Base-by-base conservation (phyloP, 306 rosid genomes). In the Vicia villosa region DNA sequence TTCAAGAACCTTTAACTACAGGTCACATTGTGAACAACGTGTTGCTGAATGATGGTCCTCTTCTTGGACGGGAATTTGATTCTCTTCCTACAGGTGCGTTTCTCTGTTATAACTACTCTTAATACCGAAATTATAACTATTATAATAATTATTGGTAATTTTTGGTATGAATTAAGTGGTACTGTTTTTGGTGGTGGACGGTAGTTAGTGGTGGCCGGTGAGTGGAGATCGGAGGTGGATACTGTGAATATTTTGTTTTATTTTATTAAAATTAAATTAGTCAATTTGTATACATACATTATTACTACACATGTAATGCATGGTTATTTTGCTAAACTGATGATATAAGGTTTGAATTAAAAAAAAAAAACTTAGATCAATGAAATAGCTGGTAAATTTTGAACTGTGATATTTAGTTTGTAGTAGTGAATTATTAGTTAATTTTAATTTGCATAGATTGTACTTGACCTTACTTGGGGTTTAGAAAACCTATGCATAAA, bases 31-130 rank as follows among this genome's bases (percentile, higher is more conserved):
- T 77, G 4, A 65, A 19, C 81, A 88, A 65, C 38, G 80, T 84
- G 22, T 77, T 88, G 50, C 74, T 85, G 20, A 86, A 80, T 60
- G 95, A 81, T 72, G 92, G 92, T 20, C 96, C 98, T 80, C 64
- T 86, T 0, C 78, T 87, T 14, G 91, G 86, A 54, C 72, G 43
- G 21, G 87, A 87, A 37, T 92, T 89, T 77, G 96, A 89, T 65
- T 62, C 41, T 76, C 73, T 82, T 77, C 95, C 95, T 42, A 74
- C 86, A 10, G 73, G 80, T 58, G 76, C 66, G 79, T n/a, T n/a
- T 10, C 19, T 54, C 5, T 26, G 1, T 22, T 54, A 1, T 19
- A 50, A 41, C 67, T 79, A 41, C 67, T 79, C 73, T 84, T 78
- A 17, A 77, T 10, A 10, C 1, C 0, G 10, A 32, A 32, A 32